Conservation (phyloP, 106 monocot genomes). For the Dioscorea zingiberensis region DNA sequence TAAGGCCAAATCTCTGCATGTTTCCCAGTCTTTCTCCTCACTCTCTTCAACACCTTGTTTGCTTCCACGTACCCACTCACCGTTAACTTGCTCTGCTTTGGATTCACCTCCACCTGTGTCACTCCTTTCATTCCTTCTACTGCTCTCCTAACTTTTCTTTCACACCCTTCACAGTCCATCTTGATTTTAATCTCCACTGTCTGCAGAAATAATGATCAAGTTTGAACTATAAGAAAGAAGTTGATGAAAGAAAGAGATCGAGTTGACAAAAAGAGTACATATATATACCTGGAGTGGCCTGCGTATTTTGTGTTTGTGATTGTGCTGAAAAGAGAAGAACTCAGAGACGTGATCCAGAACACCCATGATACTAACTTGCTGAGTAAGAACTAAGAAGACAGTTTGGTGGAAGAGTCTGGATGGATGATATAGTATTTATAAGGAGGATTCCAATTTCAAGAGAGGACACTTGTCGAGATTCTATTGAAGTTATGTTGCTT, state of each 20-base stretch:
- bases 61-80: constrained; percentile 11
- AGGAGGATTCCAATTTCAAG: too few species aligned
- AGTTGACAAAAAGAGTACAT: background rate
- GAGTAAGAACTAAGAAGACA: too few species aligned
- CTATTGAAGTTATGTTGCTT: too few species aligned
- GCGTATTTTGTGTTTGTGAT: background rate
- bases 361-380: background rate
- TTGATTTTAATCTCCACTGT: constrained; percentile 7
- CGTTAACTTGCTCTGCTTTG: constrained; percentile 8
- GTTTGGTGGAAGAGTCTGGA: too few species aligned
- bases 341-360: background rate
- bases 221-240: background rate
- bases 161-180: constrained; percentile 15
- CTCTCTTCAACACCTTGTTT: constrained; percentile 8
- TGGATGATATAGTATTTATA: too few species aligned
- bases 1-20: constrained; percentile 9
- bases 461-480: too few species aligned
- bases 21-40: constrained; percentile 6
- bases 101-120: background rate
- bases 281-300: background rate
- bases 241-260: background rate
- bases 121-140: constrained; percentile 10
- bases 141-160: constrained; percentile 6
- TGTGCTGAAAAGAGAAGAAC: background rate
- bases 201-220: background rate